Base-by-base conservation (phyloP, 768 basidiomycete genomes). In the Termitomyces eurrhizus region DNA sequence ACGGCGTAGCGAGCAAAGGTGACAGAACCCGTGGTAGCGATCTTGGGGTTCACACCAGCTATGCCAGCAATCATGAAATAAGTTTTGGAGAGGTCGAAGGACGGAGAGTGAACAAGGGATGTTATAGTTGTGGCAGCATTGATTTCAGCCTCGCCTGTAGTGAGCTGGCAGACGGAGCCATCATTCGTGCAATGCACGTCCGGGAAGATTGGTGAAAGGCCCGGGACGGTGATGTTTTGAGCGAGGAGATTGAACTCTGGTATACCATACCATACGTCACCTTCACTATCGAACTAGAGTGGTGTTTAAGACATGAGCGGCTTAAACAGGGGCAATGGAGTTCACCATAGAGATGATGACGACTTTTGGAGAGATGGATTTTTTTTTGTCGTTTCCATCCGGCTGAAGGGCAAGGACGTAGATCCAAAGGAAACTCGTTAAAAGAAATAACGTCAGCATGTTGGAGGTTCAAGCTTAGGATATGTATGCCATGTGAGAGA, bases 301-400 rank as follows among this genome's bases (percentile, higher is more conserved):
- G 21, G 6, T 18, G 13, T 58, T 39, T n/a, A 39, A 0, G 2
- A 18, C 14, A 29, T 36, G 21, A 24, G 12, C 14, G 1, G 21
- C 7, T 26, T 52, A 1, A 9, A 14, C 21, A 21, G 21, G 8
- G 35, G 24, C 9, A 21, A 37, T 11, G 11, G 26, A 39, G 45
- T 56, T 44, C 12, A 64, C 63, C 59, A 64, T 64, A n/a, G 63
- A 64, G 1, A 64, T 61, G 32, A 64, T 64, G 49, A 61, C 18
- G 26, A 64, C 59, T 58, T 61, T 46, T 1, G 63, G 63, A 26
- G 56, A 18, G 52, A 64, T 46, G 36, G 37, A 14, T 3, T 41
- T 18, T 2, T 42, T 55, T 21, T 54, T 52, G 33, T 42, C 26
- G 9, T 36, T 18, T 9, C 4, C 21, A 21, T 53, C 24, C 29